Percentiles rank a stretch among this genome's conserved stretches.
phyloP scores from a whole-genome alignment of 495 filamentous ascomycete genomes.

The Talaromyces borbonicus region DNA sequence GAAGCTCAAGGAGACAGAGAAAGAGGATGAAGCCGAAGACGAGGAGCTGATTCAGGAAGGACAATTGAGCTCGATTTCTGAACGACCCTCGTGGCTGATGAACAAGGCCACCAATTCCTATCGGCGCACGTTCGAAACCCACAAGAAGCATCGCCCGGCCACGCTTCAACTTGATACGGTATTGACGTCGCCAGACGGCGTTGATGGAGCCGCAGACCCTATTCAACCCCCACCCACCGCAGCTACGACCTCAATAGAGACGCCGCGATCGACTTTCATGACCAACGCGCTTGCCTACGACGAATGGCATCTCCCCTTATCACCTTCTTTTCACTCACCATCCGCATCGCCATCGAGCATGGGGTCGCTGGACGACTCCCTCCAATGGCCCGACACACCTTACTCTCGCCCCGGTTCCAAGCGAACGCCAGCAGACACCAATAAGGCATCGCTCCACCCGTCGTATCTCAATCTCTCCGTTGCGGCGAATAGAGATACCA shows the following conservation, averaged over 20 bases:
- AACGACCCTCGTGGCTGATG: background rate
- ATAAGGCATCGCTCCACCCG: slow-evolving; percentile 19
- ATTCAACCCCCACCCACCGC: background rate
- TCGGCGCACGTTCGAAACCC: background rate
- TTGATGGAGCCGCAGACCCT: background rate
- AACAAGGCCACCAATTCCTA: background rate
- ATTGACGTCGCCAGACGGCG: background rate
- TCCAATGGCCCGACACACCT: slow-evolving; percentile 32
- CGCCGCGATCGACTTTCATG: slow-evolving; percentile 13
- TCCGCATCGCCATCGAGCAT: slow-evolving; percentile 24
- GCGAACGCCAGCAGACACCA: slow-evolving; percentile 20
- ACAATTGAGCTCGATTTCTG: background rate
- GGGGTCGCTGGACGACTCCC: slow-evolving; percentile 23
- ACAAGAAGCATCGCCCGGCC: slow-evolving; percentile 5
- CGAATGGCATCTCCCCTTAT: slow-evolving; percentile 19
- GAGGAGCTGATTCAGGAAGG: slow-evolving; percentile 4
- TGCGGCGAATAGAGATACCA: slow-evolving; percentile 22
- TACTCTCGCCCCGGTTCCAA: slow-evolving; percentile 32
- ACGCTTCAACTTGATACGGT: background rate
- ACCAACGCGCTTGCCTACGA: background rate
- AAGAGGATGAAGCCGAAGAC: too few relatives aligned
- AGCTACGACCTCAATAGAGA: background rate
- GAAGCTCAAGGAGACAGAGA: slow-evolving; percentile 3
- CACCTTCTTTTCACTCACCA: slow-evolving; percentile 19
- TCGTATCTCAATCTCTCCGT: slow-evolving; percentile 25